Base-by-base conservation (phyloP, 495 filamentous ascomycete species). In the Hypoxylon perforatum region DNA sequence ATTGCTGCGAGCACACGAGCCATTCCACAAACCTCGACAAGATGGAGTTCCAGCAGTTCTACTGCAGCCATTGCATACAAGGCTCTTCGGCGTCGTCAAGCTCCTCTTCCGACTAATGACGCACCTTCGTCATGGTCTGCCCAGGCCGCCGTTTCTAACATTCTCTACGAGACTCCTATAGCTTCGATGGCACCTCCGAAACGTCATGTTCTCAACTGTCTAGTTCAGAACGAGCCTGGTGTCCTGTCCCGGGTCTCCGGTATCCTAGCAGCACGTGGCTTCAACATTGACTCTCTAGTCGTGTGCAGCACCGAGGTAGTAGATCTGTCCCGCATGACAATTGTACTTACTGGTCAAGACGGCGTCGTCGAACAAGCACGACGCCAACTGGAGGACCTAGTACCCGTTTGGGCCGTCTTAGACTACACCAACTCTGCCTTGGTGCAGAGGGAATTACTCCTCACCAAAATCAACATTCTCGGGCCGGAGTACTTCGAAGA, bases 231-330 rank as follows among this genome's bases (percentile, higher is more conserved):
- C 80, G 95, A 99, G 79, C 95, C 95, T 44, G 95, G 95, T 77
- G 95, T 99, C 53, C 85, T 99, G 17, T 97, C 93, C 46, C 93
- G 95, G 58, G 92, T 99, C 10, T 97, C 95, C 9, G 95, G 95
- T 54, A 98, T 99, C 74, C 86, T 99, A 28, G 95, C 95, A 14
- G 95, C 95, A 23, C 86, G 95, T 39, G 95, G 95, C 58, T 99
- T 99, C 89, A 99, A 99, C 82, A 99, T 99, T 75, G 95, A 99
- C 86, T 94, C 91, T 56, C 82, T 99, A 57, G 95, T 99, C 48
- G 95, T 99, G 38, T 98, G 95, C 82, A 93, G 91, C 76, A 99
- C 95, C 42, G 95, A 97, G 79, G 94, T 99, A n/a, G 92, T 92
- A 67, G 94, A 99, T 70, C 81, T 99, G 25, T 96, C 92, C 18